phyloP scores from a whole-genome alignment of 78 protist genomes.

The Dictyostelium capitatum region DNA sequence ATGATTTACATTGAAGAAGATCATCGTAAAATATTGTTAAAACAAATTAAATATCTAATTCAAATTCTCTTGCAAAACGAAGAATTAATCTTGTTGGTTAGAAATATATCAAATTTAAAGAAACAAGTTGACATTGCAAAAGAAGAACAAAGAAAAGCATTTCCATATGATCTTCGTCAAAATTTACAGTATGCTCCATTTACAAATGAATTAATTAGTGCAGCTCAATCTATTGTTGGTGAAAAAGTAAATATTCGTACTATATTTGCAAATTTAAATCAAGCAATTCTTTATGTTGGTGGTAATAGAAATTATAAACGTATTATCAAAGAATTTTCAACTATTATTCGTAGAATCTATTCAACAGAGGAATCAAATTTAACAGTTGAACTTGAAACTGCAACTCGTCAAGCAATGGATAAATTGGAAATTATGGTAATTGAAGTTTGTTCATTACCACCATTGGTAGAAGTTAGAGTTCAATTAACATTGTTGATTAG shows the following conservation, averaged over 20 bases:
- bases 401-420: conserved; percentile 33
- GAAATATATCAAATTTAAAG: conserved; percentile 41
- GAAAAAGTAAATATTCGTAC: conserved; percentile 28
- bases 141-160: conserved; percentile 62
- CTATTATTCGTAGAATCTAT: conserved; percentile 36
- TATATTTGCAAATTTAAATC: conserved; percentile 11
- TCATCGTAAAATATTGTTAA: conserved; percentile 36
- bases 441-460: conserved; percentile 51
- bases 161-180: background rate
- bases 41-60: conserved; percentile 46
- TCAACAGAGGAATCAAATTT: conserved; percentile 47
- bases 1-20: conserved; percentile 62
- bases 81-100: conserved; percentile 36
- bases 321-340: conserved; percentile 14
- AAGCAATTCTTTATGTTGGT: background rate
- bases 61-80: conserved; percentile 34
- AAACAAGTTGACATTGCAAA: conserved; percentile 68
- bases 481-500: conserved; percentile 21
- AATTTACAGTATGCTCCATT: conserved; percentile 38
- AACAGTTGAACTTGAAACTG: conserved; percentile 3
- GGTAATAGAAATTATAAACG: conserved; percentile 14
- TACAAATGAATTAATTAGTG: conserved; percentile 38
- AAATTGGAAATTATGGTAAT: conserved; percentile 39
- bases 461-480: conserved; percentile 35
- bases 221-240: conserved; percentile 51